Evolutionary conservation across 768 basidiomycete species (phyloP).

Genomic region (Collybia mongolica): DNA sequence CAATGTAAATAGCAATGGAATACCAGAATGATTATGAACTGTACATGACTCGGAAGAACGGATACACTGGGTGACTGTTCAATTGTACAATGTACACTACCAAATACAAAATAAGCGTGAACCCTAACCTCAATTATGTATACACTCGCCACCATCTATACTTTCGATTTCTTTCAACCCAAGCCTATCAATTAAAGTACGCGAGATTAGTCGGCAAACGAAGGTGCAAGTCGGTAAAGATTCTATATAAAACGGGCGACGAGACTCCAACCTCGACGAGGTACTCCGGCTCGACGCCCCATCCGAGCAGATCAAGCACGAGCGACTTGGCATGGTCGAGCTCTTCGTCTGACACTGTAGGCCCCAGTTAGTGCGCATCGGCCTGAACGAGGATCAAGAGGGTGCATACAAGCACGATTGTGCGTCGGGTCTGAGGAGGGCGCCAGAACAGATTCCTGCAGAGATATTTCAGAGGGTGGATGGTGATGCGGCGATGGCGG

Average conservation of each 20-base stretch:
- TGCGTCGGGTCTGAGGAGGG: not conserved
- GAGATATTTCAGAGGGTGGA: too few relatives aligned
- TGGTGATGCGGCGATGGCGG: too few relatives aligned
- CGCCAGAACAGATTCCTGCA: not conserved
- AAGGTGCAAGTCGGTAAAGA: slow-evolving; percentile 41
- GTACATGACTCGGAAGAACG: too few relatives aligned
- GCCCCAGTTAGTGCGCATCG: not conserved
- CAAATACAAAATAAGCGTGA: too few relatives aligned
- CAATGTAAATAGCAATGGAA: too few relatives aligned
- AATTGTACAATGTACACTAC: too few relatives aligned
- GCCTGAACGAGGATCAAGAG: not conserved
- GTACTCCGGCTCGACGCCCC: slow-evolving; percentile 51
- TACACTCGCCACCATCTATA: too few relatives aligned
- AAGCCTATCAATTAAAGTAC: slow-evolving; percentile 4
- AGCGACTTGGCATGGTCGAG: slow-evolving; percentile 42
- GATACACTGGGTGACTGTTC: too few relatives aligned
- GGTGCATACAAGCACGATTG: slow-evolving; percentile 1
- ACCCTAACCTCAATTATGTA: too few relatives aligned
- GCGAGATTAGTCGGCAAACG: slow-evolving; percentile 25
- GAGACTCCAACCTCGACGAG: slow-evolving; percentile 45
- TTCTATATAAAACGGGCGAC: slow-evolving; percentile 30
- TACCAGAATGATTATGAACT: too few relatives aligned
- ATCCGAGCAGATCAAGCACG: slow-evolving; percentile 56
- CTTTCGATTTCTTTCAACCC: too few relatives aligned
- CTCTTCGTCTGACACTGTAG: slow-evolving; percentile 38